phyloP scores from a whole-genome alignment of 495 filamentous ascomycete species.

The Neurospora tetrasperma region DNA sequence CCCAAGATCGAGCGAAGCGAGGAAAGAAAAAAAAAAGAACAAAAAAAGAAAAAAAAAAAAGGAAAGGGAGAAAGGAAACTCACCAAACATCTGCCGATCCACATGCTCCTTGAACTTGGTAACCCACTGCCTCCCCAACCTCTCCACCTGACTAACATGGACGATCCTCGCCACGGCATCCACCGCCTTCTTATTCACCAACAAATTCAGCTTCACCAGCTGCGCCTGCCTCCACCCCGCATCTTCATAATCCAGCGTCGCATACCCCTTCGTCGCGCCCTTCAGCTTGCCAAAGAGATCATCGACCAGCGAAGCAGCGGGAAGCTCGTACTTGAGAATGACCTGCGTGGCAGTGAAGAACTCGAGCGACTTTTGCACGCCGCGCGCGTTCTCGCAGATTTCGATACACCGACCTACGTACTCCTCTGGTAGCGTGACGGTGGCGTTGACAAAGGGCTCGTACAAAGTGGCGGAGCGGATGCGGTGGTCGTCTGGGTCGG shows the following conservation, averaged over 20 bases:
- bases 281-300: conserved; percentile 98
- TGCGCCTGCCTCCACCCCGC: conserved; percentile 72
- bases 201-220: conserved; percentile 80
- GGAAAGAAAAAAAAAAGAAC: not conserved
- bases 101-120: conserved; percentile 96
- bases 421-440: conserved; percentile 86
- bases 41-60: not conserved
- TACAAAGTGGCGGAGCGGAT: conserved; percentile 47
- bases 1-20: not conserved
- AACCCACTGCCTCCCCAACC: conserved; percentile 78
- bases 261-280: conserved; percentile 63
- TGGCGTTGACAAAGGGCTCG: conserved; percentile 79
- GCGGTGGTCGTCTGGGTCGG: conserved; percentile 55
- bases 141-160: conserved; percentile 65
- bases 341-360: conserved; percentile 95
- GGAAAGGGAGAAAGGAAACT: not conserved
- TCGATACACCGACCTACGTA: conserved; percentile 92
- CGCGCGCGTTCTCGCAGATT: conserved; percentile 83
- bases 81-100: conserved; percentile 76
- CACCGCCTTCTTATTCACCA: conserved; percentile 86
- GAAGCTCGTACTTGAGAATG: conserved; percentile 86
- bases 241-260: conserved; percentile 90
- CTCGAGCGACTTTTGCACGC: conserved; percentile 70
- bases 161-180: conserved; percentile 90
- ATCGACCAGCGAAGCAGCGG: conserved; percentile 79